Conservation (phyloP, 75 land plant genomes). For the Ceratopteris richardii region DNA sequence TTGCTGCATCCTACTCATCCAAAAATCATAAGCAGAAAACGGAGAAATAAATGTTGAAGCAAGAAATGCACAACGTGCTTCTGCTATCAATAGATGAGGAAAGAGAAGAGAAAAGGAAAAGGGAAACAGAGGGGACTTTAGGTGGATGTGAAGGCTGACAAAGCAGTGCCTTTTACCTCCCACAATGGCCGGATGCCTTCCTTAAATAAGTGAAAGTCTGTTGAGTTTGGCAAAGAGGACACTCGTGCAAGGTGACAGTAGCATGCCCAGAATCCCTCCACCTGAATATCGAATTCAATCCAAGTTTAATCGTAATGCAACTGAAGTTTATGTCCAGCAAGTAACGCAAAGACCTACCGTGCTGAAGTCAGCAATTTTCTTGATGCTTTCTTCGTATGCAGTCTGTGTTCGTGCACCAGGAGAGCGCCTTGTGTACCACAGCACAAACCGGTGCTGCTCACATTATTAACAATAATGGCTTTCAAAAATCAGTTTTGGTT, state of each 20-base stretch:
- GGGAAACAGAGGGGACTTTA: too few species aligned
- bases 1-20: slow-evolving; percentile 73
- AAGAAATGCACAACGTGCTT: too few species aligned
- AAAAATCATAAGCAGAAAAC: not conserved
- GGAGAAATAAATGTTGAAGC: not conserved
- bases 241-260: slow-evolving; percentile 94
- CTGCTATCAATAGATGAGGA: too few species aligned
- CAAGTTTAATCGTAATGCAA: not conserved
- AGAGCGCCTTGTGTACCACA: slow-evolving; percentile 95
- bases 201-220: slow-evolving; percentile 95
- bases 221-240: slow-evolving; percentile 72
- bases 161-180: slow-evolving; percentile 53
- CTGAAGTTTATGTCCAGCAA: not conserved
- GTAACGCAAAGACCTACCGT: slow-evolving; percentile 36
- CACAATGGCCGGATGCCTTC: slow-evolving; percentile 96
- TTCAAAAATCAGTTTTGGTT: too few species aligned
- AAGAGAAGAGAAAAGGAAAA: too few species aligned
- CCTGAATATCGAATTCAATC: slow-evolving; percentile 26
- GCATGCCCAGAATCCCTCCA: slow-evolving; percentile 92
- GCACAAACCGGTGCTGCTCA: slow-evolving; percentile 72
- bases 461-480: not conserved
- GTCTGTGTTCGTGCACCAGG: slow-evolving; percentile 80
- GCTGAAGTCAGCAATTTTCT: slow-evolving; percentile 91
- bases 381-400: slow-evolving; percentile 93
- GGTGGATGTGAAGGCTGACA: too few species aligned